These are phyloP conservation scores for Zygosaccharomyces pseudobailii DNA, from an alignment of 1,139 yeast species.

Conservation along the genomic window DNA sequence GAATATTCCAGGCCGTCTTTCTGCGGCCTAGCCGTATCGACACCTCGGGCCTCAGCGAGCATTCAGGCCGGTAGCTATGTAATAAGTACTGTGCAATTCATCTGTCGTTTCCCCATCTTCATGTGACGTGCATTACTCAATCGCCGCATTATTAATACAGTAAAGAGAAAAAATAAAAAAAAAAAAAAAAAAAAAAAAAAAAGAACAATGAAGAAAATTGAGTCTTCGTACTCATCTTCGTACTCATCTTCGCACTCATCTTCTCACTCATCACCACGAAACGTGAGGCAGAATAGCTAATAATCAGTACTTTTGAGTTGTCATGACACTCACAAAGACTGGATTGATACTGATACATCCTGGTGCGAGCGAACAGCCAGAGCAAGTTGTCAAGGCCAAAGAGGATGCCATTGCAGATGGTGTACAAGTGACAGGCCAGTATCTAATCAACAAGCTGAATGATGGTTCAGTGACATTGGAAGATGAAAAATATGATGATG, in stretches of 20 bases:
- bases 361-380: constrained; percentile 61
- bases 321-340: constrained; percentile 25
- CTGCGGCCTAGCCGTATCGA: background rate
- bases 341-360: constrained; percentile 64
- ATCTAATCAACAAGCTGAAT: constrained; percentile 64
- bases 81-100: constrained; percentile 7
- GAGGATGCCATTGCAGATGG: constrained; percentile 26
- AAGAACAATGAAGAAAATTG: background rate
- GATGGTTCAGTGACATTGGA: constrained; percentile 49
- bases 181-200: background rate
- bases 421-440: constrained; percentile 26
- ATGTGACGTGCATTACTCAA: background rate
- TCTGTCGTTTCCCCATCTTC: background rate
- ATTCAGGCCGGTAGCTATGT: constrained; percentile 7
- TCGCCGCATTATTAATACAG: constrained; percentile 5
- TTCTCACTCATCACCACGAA: background rate
- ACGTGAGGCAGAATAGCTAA: background rate
- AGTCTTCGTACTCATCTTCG: background rate
- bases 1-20: constrained; percentile 13
- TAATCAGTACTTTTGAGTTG: background rate
- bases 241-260: background rate
- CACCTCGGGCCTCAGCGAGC: background rate
- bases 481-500: constrained; percentile 42
- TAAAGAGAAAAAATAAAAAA: constrained; percentile 5
- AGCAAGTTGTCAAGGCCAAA: constrained; percentile 42